A percentile compares a stretch with the other conserved stretches of the same genome.
phyloP scores from a whole-genome alignment of 1,139 yeast species.

The Sugiyamaella xylanicola region DNA sequence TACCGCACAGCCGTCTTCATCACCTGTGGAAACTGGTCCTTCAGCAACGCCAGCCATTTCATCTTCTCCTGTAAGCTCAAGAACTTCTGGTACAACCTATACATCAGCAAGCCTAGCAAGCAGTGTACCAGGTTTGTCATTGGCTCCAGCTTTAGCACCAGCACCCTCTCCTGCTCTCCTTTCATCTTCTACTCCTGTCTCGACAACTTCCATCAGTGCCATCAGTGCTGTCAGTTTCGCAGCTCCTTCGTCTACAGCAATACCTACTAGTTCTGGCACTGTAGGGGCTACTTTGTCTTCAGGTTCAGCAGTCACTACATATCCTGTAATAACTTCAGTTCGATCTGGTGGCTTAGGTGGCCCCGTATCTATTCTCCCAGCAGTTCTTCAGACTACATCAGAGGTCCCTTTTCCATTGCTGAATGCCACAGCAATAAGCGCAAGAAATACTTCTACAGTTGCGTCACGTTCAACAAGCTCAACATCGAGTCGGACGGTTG shows the following conservation, averaged over 20 bases:
- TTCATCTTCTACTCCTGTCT: not conserved
- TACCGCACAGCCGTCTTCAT: not conserved
- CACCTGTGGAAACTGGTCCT: no score
- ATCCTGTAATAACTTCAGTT: not conserved
- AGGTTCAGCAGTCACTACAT: no score
- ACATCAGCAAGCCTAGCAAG: no score
- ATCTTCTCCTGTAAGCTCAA: no score
- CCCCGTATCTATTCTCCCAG: not conserved
- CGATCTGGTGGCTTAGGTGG: not conserved
- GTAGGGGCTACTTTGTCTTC: no score
- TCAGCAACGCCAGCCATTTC: no score
- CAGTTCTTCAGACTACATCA: not conserved
- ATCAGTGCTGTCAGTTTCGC: not conserved
- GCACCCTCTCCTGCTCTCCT: conserved; percentile 6
- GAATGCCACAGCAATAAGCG: not conserved
- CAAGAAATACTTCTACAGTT: not conserved
- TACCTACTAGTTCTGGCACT: not conserved
- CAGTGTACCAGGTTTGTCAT: no score
- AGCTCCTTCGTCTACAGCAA: not conserved
- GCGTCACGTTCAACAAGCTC: not conserved
- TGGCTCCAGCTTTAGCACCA: conserved; percentile 3
- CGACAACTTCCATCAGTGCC: not conserved
- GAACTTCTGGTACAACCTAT: no score
- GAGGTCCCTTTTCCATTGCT: not conserved
- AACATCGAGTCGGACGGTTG: not conserved